phyloP scores from a whole-genome alignment of 345 rosid species.

The Hirschfeldia incana region DNA sequence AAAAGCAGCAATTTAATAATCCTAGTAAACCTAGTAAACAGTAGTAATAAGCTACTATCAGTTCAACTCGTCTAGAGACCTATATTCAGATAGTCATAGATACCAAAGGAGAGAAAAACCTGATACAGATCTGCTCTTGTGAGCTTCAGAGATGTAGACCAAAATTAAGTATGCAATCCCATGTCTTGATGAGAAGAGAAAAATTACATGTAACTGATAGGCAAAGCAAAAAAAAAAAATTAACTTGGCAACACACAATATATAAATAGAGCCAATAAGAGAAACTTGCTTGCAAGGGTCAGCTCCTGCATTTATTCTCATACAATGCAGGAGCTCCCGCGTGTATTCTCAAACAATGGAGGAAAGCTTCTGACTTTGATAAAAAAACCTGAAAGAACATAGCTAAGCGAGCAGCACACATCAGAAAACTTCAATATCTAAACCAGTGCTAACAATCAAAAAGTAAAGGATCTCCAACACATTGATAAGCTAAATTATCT shows the following conservation, averaged over 20 bases:
- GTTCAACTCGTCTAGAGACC: no score
- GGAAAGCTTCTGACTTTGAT: not conserved
- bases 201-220: not conserved
- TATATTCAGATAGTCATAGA: no score
- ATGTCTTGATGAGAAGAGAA: not conserved
- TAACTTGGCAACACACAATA: not conserved
- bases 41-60: no score
- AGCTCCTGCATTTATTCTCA: no score
- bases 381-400: not conserved
- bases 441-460: not conserved
- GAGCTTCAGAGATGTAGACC: not conserved
- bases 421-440: not conserved
- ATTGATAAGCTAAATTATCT: not conserved
- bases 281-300: not conserved
- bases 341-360: not conserved
- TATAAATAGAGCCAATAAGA: slow-evolving; percentile 29
- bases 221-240: not conserved
- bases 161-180: not conserved
- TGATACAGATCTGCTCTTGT: not conserved
- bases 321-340: not conserved
- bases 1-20: not conserved
- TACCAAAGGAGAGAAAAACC: no score
- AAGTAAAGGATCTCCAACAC: not conserved
- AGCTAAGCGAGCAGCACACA: not conserved
- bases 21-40: not conserved